Evolutionary conservation across 2,329 filamentous ascomycete genomes (phyloP).

Genomic region (Trichophyton rubrum): DNA sequence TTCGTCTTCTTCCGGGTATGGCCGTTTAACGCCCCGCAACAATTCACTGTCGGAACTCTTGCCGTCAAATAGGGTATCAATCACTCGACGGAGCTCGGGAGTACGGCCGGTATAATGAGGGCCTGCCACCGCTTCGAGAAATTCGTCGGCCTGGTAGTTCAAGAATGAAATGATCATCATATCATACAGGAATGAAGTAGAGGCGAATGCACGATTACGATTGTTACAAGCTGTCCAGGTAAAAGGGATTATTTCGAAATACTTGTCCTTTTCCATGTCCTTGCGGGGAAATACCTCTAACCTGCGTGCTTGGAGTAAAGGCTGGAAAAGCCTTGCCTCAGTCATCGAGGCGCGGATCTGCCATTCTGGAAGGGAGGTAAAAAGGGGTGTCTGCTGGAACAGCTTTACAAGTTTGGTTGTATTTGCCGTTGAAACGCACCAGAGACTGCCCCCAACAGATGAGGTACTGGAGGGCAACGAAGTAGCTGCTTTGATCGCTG

Average conservation of each 20-base stretch:
- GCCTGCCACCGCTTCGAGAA: slow-evolving; percentile 16
- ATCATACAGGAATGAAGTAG: slow-evolving; percentile 13
- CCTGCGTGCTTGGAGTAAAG: background rate
- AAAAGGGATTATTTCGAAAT: slow-evolving; percentile 18
- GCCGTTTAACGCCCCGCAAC: no score
- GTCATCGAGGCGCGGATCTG: slow-evolving; percentile 1
- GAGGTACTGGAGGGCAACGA: no score
- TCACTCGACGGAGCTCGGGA: no score
- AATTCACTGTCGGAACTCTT: no score
- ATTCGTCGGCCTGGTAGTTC: slow-evolving; percentile 20
- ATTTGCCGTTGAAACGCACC: no score
- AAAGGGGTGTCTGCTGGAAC: no score
- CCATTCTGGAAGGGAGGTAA: background rate
- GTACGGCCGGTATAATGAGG: no score
- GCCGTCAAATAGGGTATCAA: no score
- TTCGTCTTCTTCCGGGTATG: no score
- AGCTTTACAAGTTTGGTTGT: no score
- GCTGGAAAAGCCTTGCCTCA: slow-evolving; percentile 10
- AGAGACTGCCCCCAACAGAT: no score
- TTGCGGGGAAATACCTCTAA: slow-evolving; percentile 13
- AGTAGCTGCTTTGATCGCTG: slow-evolving; percentile 16
- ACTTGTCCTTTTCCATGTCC: slow-evolving; percentile 15
- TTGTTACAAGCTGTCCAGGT: slow-evolving; percentile 18
- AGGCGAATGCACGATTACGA: slow-evolving; percentile 5
- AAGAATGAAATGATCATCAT: slow-evolving; percentile 21